Conservation (phyloP, 1,284 basidiomycete genomes). For the Paramarasmius palmivorus region DNA sequence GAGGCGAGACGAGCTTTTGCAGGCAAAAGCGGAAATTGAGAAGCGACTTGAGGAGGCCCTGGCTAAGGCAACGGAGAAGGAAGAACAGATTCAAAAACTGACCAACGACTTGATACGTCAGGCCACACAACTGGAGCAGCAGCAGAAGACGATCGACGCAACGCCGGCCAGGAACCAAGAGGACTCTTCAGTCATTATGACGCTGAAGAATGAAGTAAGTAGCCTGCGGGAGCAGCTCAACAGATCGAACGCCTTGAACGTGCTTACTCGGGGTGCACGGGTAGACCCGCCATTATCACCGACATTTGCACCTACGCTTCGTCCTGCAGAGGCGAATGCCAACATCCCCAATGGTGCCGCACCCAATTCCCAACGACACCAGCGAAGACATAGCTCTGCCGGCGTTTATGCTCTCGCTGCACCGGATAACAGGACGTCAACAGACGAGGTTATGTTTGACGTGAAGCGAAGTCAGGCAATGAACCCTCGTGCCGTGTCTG, state of each 20-base stretch:
- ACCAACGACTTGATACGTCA: slow-evolving; percentile 77
- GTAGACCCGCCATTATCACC: slow-evolving; percentile 78
- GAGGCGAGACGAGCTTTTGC: slow-evolving; percentile 77
- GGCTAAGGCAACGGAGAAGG: slow-evolving; percentile 80
- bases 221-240: slow-evolving; percentile 94
- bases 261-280: slow-evolving; percentile 71
- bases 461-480: slow-evolving; percentile 74
- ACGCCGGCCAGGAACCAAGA: slow-evolving; percentile 69
- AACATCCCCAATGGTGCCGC: slow-evolving; percentile 34
- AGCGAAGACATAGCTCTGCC: slow-evolving; percentile 84
- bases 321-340: slow-evolving; percentile 52
- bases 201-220: slow-evolving; percentile 91
- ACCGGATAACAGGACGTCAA: slow-evolving; percentile 66
- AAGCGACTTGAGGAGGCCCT: slow-evolving; percentile 78
- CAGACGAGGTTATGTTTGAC: slow-evolving; percentile 78
- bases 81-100: slow-evolving; percentile 80
- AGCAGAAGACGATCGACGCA: slow-evolving; percentile 67
- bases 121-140: slow-evolving; percentile 78
- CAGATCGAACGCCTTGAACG: slow-evolving; percentile 87
- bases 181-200: slow-evolving; percentile 83
- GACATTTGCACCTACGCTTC: slow-evolving; percentile 74
- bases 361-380: slow-evolving; percentile 52
- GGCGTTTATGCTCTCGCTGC: slow-evolving; percentile 71
- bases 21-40: slow-evolving; percentile 83
- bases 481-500: slow-evolving; percentile 90